Evolutionary conservation across 164 flowering plant species (phyloP), one percentile per base, ranked within the genome.

Genomic region (Cinnamomum chago): DNA sequence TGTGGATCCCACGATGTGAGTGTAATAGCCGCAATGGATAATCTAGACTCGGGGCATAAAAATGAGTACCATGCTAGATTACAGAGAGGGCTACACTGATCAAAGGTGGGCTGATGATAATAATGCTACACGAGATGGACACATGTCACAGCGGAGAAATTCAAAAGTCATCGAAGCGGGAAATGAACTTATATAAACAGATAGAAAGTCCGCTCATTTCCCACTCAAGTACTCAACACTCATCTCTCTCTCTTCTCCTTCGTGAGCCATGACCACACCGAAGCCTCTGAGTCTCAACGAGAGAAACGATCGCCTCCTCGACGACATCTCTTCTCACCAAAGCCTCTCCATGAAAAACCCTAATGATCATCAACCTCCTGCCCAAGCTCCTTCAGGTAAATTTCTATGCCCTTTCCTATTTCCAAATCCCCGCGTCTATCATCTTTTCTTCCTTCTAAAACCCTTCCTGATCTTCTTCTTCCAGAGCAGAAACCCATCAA

Each of bases 221-320:
- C 28, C 3, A 58, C 22, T 23, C 65, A 4, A n/a, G n/a, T n/a
- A n/a, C n/a, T n/a, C n/a, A n/a, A n/a, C 24, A 10, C 65, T 62
- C 20, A 2, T 27, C 27, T 10, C 35, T 65, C 35, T 27, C 47
- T 15, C 50, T 15, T 17, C 20, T 66, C 22, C 15, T 30, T 4
- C 33, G 33, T 3, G 33, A 30, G 50, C n/a, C 69, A 66, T 66
- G 69, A 15, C 69, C 20, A 66, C 20, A 27, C 18, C 67, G n/a
- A 65, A 83, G 60, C 88, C 92, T 9, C 69, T 82, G 70, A 89
- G 94, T 74, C 87, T 92, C 62, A 92, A 92, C 84, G 85, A 90
- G 76, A 79, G 90, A 52, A 89, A 85, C 81, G 81, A 82, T 20
- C 91, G 88, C 25, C 74, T 86, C 74, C 89, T 92, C 58, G 77